These are phyloP conservation scores for Berberis thunbergii DNA, from an alignment of 164 flowering plant genomes.

Conservation along the genomic window DNA sequence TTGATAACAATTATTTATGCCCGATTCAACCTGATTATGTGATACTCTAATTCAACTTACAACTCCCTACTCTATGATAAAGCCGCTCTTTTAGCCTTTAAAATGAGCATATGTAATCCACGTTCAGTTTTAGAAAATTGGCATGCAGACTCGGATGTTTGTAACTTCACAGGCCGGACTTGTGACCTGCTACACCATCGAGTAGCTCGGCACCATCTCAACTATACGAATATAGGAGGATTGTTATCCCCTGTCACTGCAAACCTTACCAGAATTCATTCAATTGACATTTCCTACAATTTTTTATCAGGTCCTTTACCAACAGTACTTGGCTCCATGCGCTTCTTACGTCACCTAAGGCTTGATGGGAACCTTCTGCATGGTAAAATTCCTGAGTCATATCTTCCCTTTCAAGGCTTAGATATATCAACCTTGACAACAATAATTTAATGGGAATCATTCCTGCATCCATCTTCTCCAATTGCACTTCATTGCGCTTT, in stretches of 20 bases:
- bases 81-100: slow-evolving; percentile 38
- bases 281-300: not conserved
- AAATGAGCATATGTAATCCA: slow-evolving; percentile 25
- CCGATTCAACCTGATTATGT: too few species aligned
- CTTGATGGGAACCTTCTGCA: slow-evolving; percentile 1
- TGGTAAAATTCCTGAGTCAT: slow-evolving; percentile 4
- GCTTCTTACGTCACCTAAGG: not conserved
- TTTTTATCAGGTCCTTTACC: slow-evolving; percentile 1
- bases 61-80: slow-evolving; percentile 22
- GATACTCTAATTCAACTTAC: too few species aligned
- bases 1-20: too few species aligned
- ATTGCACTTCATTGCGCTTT: slow-evolving; percentile 1
- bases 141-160: slow-evolving; percentile 19
- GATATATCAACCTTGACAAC: not conserved
- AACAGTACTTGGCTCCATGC: not conserved
- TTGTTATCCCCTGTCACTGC: not conserved
- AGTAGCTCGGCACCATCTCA: slow-evolving; percentile 4
- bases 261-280: not conserved
- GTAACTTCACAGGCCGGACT: slow-evolving; percentile 21
- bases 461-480: slow-evolving; percentile 6
- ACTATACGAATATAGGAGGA: slow-evolving; percentile 1
- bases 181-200: slow-evolving; percentile 15
- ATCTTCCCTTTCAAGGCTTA: not conserved
- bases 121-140: slow-evolving; percentile 29
- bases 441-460: slow-evolving; percentile 1